A percentile compares a stretch with the other conserved stretches of the same genome.
Evolutionary conservation across 2,329 filamentous ascomycete species (phyloP).

Genomic region (Ophiostoma ips): DNA sequence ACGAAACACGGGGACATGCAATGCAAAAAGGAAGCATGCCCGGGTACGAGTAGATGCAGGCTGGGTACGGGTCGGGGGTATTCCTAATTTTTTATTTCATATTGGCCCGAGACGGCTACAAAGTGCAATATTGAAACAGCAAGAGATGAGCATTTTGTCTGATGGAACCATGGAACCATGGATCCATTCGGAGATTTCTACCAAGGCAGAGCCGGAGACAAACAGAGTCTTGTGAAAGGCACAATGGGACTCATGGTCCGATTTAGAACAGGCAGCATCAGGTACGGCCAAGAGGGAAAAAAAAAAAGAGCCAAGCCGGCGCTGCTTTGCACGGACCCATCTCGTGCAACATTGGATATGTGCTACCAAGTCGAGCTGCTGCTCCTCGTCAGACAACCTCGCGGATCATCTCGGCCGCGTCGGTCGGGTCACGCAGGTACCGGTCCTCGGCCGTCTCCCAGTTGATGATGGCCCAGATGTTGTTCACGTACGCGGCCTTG

Average conservation of each 20-base stretch:
- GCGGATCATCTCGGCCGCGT: conserved; percentile 31
- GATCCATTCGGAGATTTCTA: neutral
- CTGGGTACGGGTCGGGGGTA: neutral
- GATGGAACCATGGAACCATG: too few relatives aligned
- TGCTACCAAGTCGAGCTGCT: too few relatives aligned
- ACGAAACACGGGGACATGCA: neutral
- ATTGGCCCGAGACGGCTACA: neutral
- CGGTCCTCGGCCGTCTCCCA: conserved; percentile 58
- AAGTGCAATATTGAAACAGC: too few relatives aligned
- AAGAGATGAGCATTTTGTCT: too few relatives aligned
- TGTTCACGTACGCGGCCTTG: conserved; percentile 60
- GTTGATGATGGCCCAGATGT: conserved; percentile 68
- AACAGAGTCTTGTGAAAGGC: too few relatives aligned
- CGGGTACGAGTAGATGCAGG: too few relatives aligned
- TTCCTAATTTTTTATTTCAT: neutral
- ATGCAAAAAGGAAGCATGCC: neutral
- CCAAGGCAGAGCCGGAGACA: neutral
- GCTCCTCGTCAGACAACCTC: conserved; percentile 24
- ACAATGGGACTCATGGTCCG: too few relatives aligned
- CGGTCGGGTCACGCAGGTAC: conserved; percentile 35
- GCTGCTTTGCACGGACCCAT: too few relatives aligned
- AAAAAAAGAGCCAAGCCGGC: neutral
- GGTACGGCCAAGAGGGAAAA: neutral
- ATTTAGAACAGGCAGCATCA: too few relatives aligned
- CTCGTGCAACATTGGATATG: too few relatives aligned